Evolutionary conservation across 208 protist species (phyloP).

Genomic region (Phytomonas francai): DNA sequence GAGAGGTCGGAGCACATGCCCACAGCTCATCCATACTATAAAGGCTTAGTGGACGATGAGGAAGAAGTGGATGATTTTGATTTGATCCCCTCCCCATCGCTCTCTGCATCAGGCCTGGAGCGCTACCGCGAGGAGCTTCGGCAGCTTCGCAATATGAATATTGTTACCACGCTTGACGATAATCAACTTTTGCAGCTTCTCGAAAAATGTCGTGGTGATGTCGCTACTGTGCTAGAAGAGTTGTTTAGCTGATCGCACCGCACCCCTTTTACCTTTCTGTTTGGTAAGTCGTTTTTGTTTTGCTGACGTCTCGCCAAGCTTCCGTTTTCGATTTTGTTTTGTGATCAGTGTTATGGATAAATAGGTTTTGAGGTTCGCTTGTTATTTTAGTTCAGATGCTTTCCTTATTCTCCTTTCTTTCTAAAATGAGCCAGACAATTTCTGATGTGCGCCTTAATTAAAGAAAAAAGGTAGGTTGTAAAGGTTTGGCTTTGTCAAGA

Average conservation of each 20-base stretch:
- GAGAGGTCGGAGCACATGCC: constrained; percentile 35
- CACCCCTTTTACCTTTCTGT: neutral
- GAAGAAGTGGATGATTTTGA: constrained; percentile 43
- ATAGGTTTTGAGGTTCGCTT: neutral
- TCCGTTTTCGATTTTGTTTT: neutral
- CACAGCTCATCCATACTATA: neutral
- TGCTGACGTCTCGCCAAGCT: neutral
- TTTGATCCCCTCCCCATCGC: neutral
- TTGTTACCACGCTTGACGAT: constrained; percentile 50
- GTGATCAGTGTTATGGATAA: constrained; percentile 4
- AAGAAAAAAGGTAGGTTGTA: neutral
- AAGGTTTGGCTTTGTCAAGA: constrained; percentile 2
- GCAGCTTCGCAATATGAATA: constrained; percentile 62
- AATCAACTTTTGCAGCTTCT: constrained; percentile 58
- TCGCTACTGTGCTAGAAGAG: constrained; percentile 56
- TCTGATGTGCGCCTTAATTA: neutral
- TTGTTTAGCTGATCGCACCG: constrained; percentile 15
- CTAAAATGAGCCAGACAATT: neutral
- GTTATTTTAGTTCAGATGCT: neutral
- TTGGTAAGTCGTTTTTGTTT: constrained; percentile 13
- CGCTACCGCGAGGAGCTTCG: constrained; percentile 55
- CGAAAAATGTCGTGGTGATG: constrained; percentile 52
- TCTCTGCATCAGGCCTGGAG: constrained; percentile 11
- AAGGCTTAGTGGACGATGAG: constrained; percentile 18
- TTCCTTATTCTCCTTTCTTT: neutral